Percentiles rank a stretch among this genome's conserved stretches.
These are phyloP conservation scores for Malania oleifera DNA, from an alignment of 164 flowering plant genomes.

Conservation along the genomic window DNA sequence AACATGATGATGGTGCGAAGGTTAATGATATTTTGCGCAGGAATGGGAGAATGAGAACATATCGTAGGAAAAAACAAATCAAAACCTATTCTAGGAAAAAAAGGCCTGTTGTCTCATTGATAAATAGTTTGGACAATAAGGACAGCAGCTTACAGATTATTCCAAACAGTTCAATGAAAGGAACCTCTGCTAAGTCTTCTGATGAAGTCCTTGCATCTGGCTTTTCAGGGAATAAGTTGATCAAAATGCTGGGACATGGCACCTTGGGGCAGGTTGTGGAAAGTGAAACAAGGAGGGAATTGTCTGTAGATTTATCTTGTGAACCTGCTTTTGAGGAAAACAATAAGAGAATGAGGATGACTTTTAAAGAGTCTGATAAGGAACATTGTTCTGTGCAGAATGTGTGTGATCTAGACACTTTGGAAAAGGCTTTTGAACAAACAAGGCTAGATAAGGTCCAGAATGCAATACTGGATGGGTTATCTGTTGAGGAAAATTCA, in stretches of 20 bases:
- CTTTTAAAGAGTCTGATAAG: neutral
- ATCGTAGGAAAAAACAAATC: neutral
- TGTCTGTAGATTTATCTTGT: neutral
- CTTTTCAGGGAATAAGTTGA: slow-evolving; percentile 1
- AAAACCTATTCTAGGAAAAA: neutral
- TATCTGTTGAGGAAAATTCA: neutral
- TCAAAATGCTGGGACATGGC: neutral
- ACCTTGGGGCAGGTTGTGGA: neutral
- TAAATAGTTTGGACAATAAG: neutral
- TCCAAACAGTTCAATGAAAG: neutral
- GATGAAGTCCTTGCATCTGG: neutral
- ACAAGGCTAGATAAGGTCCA: neutral
- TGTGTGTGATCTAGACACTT: neutral
- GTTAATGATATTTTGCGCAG: neutral
- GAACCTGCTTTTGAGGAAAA: slow-evolving; percentile 3
- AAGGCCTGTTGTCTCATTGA: neutral
- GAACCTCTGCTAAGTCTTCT: neutral
- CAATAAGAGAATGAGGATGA: neutral
- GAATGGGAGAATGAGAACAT: neutral
- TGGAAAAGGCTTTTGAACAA: neutral
- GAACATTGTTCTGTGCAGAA: neutral
- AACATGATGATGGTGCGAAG: neutral
- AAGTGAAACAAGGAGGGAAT: neutral
- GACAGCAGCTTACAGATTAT: neutral
- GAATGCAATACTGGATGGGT: neutral